phyloP scores from a whole-genome alignment of 768 basidiomycete genomes.

The Russula sp. region DNA sequence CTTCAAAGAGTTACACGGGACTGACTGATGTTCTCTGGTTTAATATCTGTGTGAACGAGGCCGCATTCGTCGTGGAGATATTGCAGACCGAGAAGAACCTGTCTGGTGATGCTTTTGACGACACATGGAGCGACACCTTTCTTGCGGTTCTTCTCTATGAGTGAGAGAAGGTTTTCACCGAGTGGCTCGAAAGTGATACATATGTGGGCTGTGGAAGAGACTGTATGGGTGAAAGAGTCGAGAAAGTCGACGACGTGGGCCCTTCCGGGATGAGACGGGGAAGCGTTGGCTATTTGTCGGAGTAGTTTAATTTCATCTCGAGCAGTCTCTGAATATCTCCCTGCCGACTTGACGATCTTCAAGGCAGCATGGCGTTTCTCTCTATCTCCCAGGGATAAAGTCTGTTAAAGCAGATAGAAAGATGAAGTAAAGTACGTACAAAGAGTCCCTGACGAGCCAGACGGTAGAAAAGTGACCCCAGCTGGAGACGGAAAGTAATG shows the following conservation, averaged over 20 bases:
- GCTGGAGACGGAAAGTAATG: constrained; percentile 34
- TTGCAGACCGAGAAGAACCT: constrained; percentile 81
- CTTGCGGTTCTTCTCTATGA: constrained; percentile 74
- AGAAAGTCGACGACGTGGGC: constrained; percentile 82
- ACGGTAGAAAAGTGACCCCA: constrained; percentile 97
- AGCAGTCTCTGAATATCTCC: constrained; percentile 93
- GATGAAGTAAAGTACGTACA: constrained; percentile 42
- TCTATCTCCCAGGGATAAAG: constrained; percentile 34
- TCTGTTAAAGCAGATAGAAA: not conserved
- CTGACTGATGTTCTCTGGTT: constrained; percentile 94
- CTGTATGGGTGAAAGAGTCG: constrained; percentile 75
- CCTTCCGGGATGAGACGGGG: constrained; percentile 72
- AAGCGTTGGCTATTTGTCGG: constrained; percentile 62
- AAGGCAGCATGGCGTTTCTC: constrained; percentile 76
- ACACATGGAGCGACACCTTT: constrained; percentile 77
- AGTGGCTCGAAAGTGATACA: constrained; percentile 90
- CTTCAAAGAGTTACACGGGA: constrained; percentile 21
- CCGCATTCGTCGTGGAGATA: constrained; percentile 92
- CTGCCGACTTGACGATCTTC: constrained; percentile 93
- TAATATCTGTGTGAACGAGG: constrained; percentile 89
- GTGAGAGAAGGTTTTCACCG: constrained; percentile 68
- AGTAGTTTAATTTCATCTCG: constrained; percentile 94
- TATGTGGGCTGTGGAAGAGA: constrained; percentile 47
- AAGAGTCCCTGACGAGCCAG: constrained; percentile 77
- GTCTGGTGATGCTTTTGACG: constrained; percentile 81